Base-by-base conservation (phyloP, 2,329 filamentous ascomycete species). In the Fusarium keratoplasticum region DNA sequence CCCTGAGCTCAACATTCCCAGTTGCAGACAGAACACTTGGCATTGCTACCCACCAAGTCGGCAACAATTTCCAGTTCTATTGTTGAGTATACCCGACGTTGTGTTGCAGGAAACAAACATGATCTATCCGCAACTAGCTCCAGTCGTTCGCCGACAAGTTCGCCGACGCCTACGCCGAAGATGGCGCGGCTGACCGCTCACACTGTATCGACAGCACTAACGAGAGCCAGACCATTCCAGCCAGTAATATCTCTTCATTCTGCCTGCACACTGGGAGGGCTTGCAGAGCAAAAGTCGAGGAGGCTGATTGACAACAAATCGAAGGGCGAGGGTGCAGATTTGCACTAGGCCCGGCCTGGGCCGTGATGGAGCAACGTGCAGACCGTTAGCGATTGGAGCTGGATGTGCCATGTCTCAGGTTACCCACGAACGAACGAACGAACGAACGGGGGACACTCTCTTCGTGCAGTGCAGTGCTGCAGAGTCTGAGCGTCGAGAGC, bases 141-240 rank as follows among this genome's bases (percentile, higher is more conserved):
- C 25, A 25, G 18, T 62, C 7, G 59, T 62, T 47, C 59, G 59
- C 59, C 59, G 42, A 52, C 14, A 60, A 25, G 70, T 73, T 73
- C 62, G 67, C 70, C 62, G 70, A 73, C 29, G 40, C 18, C 35
- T 73, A 71, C 67, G 63, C 67, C 70, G 70, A 61, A 27, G 59
- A 71, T 27, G 29, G 60, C 52, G 44, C 58, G 20, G 40, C 25
- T 31, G 20, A 38, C 16, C 33, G 27, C 22, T 52, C 25, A 35
- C 55, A 44, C 36, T 55, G 50, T 60, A 25, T 50, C n/a, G n/a
- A 29, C 29, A 36, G 31, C 47, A 29, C n/a, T 14, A n/a, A 31
- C 31, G 9, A 44, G 29, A 47, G 38, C 16, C 18, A 42, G 13
- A 16, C 16, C 18, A 18, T 61, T 44, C 9, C 6, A 47, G 38